Evolutionary conservation across 129 eudicot species (phyloP), one percentile per base, ranked within the genome.

Genomic region (Cynara cardunculus): DNA sequence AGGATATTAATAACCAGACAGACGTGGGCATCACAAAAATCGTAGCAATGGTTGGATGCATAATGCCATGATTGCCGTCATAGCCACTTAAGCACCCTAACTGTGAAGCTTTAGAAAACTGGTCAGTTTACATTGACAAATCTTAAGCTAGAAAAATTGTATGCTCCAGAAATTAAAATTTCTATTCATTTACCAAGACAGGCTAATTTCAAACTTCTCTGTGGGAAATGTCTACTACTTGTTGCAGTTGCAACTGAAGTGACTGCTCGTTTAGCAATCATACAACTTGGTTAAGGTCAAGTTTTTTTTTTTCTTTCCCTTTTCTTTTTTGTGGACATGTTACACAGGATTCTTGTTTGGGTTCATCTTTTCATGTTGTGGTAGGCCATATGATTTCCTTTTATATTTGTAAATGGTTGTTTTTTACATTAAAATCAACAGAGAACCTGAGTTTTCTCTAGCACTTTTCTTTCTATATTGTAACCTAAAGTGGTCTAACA

Each of bases 401-500:
- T 46, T 44, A 44, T 26, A 8, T 74, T 9, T 32, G 13, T 34
- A 9, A 18, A 8, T 9, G n/a, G 19, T 11, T 8, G 0, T 80
- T 56, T 72, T 35, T 61, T 71, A 32, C 19, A 32, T 72, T 10
- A 3, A 16, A 19, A 64, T 14, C 73, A 35, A 68, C 26, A 62
- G 49, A 65, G 13, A 39, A 53, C 59, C n/a, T 70, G 9, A 21
- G 21, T 14, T 69, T 30, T 19, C 19, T 13, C 61, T 26, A 44
- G 19, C 16, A 61, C 39, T 66, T 6, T 0, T 14, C n/a, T 6
- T 13, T 22, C 24, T 19, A 7, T 25, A 35, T 78, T 75, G 61
- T 71, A 73, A 22, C 53, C 73, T 28, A 46, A 26, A 31, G 25
- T 73, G 78, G 25, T 73, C n/a, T 81, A 56, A 77, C 72, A 11